phyloP scores from a whole-genome alignment of 352 stramenopile genomes.

The Elongisporangium anandrum region DNA sequence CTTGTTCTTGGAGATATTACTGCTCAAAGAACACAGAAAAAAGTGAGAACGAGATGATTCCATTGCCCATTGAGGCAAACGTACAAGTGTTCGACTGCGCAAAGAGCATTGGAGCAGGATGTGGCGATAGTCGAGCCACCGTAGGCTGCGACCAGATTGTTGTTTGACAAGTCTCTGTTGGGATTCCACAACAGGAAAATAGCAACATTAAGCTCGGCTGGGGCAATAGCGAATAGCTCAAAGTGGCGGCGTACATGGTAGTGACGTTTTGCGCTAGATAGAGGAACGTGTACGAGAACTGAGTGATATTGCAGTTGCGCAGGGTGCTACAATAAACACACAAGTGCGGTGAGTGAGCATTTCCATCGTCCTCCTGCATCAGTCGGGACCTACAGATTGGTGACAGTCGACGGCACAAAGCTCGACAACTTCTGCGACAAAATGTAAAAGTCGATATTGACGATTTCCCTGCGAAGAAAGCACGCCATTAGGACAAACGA shows the following conservation, averaged over 20 bases:
- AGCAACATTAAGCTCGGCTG: neutral
- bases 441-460: conserved; percentile 25
- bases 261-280: conserved; percentile 17
- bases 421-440: conserved; percentile 13
- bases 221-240: neutral
- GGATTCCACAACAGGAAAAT: conserved; percentile 1
- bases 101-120: conserved; percentile 15
- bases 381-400: conserved; percentile 14
- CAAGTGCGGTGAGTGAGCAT: neutral
- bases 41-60: neutral
- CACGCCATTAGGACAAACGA: neutral
- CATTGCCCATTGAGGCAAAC: too few relatives aligned
- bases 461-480: conserved; percentile 14
- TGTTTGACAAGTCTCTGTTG: conserved; percentile 33
- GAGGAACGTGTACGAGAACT: conserved; percentile 24
- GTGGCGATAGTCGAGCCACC: conserved; percentile 17
- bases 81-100: conserved; percentile 26
- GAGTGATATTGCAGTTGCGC: conserved; percentile 43
- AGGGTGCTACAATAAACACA: conserved; percentile 21
- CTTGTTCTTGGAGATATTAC: conserved; percentile 37
- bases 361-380: neutral
- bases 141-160: conserved; percentile 26
- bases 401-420: conserved; percentile 32
- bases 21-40: neutral
- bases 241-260: conserved; percentile 28